Evolutionary conservation across 1,139 yeast genomes (phyloP), one percentile per base, ranked within the genome.

Genomic region (Suhomyces atakaporum): DNA sequence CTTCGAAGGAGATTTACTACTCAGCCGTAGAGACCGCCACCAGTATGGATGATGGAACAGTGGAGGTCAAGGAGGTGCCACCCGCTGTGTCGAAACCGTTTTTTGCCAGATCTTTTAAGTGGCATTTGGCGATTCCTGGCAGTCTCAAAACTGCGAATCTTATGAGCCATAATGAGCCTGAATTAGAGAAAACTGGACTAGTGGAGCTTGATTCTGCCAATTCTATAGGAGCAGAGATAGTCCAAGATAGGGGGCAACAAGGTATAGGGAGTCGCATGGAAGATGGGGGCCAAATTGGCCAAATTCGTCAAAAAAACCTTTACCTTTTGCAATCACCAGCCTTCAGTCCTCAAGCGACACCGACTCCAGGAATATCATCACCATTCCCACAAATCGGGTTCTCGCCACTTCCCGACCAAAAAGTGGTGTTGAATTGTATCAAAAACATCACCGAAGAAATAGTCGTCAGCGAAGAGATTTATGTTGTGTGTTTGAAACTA

Each of bases 381-480:
- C 53, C 53, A 3, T 23, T 26, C 5, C 52, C 53, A 16, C 20
- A 16, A 2, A 15, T 42, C 2, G 43, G 51, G 5, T 50, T 34
- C 19, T 47, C 53, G 3, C 52, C 29, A 5, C 5, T 18, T 1
- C 12, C 21, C 9, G 30, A 33, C 12, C 25, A 9, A 15, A 23
- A 6, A 7, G 5, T 14, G 3, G 18, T 15, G 3, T 9, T 24
- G 39, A 14, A 47, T 5, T 15, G 4, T 53, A 1, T 60, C 52
- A 20, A 20, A 23, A 63, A 60, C 27, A 56, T 68, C 8, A 53
- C 77, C 11, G 70, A 72, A 38, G 84, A 79, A 49, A 49, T 78
- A 2, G 36, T 69, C 0, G 65, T 62, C 7, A 75, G 77, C 12
- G 84, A 79, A 49, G 62, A 61, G 18, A 58, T 55, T 1, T 78